Evolutionary conservation across 495 filamentous ascomycete species (phyloP), one percentile per base, ranked within the genome.

Genomic region (Aspergillus incahuasiensis): DNA sequence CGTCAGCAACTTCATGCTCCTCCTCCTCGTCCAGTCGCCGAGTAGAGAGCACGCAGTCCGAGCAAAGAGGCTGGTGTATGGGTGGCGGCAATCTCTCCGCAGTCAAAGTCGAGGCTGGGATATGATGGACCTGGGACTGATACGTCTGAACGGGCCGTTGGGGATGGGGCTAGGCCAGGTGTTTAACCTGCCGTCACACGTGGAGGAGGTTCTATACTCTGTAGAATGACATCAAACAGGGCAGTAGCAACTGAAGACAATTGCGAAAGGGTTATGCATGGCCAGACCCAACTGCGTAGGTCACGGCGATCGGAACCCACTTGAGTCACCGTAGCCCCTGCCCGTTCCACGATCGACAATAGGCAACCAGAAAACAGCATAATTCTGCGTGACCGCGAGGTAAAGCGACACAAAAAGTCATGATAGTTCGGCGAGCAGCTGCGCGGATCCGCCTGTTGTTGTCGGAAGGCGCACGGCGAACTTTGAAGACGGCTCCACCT

Each of bases 11-110:
- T 73, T 70, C 38, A 54, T 68, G n/a, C 61, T 69, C 44, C 43
- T 73, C 8, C 60, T 73, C 3, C 56, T 73, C 5, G 61, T 73
- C 9, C 70, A 73, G 57, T 67, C 70, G 1, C 70, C 70, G 0
- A 68, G 61, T 32, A 42, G 30, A n/a, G 61, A 66, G 2, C 70
- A 68, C 50, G 70, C 67, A 5, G 38, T 54, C 0, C 66, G 63
- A 35, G 63, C 61, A 5, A 71, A 68, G 38, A 59, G 68, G 18
- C 48, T 73, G 2, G 61, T 71, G n/a, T 63, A 73, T 11, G 66
- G 61, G 6, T 73, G 68, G 70, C 52, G 65, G 22, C 65, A 63
- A 12, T 65, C 66, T 9, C 51, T 73, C 2, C 61, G 68, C 5
- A 65, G 63, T 24, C 68, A 72, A 44, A 68, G 64, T 13, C 57